Conservation (phyloP, 2,329 filamentous ascomycete species). For the Aspergillus eucalypticola region DNA sequence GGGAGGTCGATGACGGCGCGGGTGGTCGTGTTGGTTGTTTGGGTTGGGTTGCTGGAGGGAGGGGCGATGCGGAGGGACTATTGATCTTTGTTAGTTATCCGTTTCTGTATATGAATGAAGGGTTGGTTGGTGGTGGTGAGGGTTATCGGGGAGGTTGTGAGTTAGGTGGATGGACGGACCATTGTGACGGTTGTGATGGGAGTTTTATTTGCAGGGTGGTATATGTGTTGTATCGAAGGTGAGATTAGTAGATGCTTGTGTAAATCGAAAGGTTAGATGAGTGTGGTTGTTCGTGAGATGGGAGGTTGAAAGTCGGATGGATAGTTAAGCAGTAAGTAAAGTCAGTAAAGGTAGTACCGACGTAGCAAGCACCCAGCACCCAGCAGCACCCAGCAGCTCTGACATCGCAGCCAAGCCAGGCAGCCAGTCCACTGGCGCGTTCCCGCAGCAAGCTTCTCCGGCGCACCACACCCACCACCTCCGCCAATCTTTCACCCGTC, state of each 20-base stretch:
- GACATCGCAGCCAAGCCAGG: slow-evolving; percentile 20
- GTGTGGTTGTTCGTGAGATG: slow-evolving; percentile 1
- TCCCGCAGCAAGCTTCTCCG: slow-evolving; percentile 37
- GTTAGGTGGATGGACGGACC: slow-evolving; percentile 28
- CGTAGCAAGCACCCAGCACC: not conserved
- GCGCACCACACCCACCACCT: slow-evolving; percentile 24
- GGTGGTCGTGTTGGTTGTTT: slow-evolving; percentile 65
- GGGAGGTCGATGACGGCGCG: slow-evolving; percentile 54
- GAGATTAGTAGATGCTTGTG: slow-evolving; percentile 12
- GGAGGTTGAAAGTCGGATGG: slow-evolving; percentile 24
- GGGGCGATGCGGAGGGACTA: slow-evolving; percentile 91
- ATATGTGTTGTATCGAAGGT: not conserved
- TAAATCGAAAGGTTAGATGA: not conserved
- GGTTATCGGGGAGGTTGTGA: no score
- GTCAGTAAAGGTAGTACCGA: not conserved
- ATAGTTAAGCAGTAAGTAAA: not conserved
- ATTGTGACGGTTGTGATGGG: slow-evolving; percentile 24
- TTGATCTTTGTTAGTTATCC: slow-evolving; percentile 5
- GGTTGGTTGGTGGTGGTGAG: not conserved
- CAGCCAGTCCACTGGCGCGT: slow-evolving; percentile 30
- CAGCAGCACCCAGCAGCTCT: slow-evolving; percentile 11
- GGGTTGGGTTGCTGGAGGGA: slow-evolving; percentile 63
- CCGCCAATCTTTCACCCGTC: slow-evolving; percentile 23
- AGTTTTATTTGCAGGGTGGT: not conserved
- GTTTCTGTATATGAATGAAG: not conserved